These are phyloP conservation scores for Panicum miliaceum DNA, from an alignment of 176 grass and related monocot species.

Conservation along the genomic window DNA sequence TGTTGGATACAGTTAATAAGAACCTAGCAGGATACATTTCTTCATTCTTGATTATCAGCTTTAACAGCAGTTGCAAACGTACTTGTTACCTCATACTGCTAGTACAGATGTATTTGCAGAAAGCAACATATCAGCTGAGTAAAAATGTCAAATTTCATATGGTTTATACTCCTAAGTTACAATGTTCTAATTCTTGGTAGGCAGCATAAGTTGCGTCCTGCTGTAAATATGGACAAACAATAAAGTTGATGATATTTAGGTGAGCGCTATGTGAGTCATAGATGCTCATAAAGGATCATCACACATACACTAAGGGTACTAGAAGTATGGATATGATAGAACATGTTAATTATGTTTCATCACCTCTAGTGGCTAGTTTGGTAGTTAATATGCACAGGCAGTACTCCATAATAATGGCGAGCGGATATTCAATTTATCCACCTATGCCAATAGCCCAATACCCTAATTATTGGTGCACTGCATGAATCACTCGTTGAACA, in stretches of 20 bases:
- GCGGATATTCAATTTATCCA: background rate
- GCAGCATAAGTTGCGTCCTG: conserved; percentile 32
- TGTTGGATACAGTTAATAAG: background rate
- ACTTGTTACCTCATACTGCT: background rate
- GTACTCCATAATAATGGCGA: background rate
- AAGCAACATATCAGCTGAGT: background rate
- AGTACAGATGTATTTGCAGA: background rate
- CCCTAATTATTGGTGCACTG: conserved; percentile 31
- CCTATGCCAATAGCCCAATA: background rate
- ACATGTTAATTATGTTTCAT: background rate
- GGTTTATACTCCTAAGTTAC: background rate
- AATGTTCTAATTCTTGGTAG: conserved; percentile 60
- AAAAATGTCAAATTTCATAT: conserved; percentile 26
- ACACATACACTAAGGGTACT: conserved; percentile 16
- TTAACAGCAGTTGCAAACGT: background rate
- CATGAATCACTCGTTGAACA: conserved; percentile 31
- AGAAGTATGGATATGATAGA: background rate
- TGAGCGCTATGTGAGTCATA: conserved; percentile 26
- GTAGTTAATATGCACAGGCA: background rate
- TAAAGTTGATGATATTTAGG: conserved; percentile 47
- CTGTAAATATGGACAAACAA: conserved; percentile 60
- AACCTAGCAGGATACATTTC: background rate
- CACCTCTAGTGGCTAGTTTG: background rate
- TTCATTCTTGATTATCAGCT: background rate
- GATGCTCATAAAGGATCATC: conserved; percentile 49